These are phyloP conservation scores for Diaporthe sp. DNA, from an alignment of 2,329 filamentous ascomycete species.

Conservation along the genomic window DNA sequence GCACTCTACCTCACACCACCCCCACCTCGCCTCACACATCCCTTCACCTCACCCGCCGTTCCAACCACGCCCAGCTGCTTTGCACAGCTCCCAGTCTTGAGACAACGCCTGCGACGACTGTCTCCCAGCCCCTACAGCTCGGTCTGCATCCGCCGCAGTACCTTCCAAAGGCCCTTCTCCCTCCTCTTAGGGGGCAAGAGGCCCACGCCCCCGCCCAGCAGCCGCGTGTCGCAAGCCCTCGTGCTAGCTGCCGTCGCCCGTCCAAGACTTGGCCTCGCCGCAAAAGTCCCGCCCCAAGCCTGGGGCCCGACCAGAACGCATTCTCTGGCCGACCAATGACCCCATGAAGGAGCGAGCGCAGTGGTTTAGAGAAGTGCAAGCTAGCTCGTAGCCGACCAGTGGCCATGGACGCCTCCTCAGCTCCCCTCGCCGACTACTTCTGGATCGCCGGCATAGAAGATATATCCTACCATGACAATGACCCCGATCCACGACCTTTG, in stretches of 20 bases:
- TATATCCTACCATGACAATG: conserved; percentile 71
- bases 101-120: conserved; percentile 20
- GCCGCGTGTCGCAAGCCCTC: conserved; percentile 1
- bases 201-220: conserved; percentile 19
- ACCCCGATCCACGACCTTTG: conserved; percentile 47
- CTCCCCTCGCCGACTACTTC: conserved; percentile 80
- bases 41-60: conserved; percentile 13
- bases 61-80: conserved; percentile 4
- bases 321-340: conserved; percentile 35
- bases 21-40: conserved; percentile 18
- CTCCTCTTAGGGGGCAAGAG: conserved; percentile 13
- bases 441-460: conserved; percentile 81
- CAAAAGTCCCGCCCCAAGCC: conserved; percentile 31
- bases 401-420: conserved; percentile 73
- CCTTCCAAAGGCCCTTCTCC: not conserved
- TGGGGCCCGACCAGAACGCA: conserved; percentile 24
- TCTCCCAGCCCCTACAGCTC: conserved; percentile 11
- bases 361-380: conserved; percentile 31
- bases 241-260: conserved; percentile 10
- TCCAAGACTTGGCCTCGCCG: conserved; percentile 28
- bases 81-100: conserved; percentile 16
- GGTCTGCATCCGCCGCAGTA: not conserved
- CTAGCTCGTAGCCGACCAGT: conserved; percentile 41
- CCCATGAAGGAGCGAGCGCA: conserved; percentile 35
- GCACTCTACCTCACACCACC: conserved; percentile 27